Conservation (phyloP, 306 rosid species). For the Rosa rugosa region DNA sequence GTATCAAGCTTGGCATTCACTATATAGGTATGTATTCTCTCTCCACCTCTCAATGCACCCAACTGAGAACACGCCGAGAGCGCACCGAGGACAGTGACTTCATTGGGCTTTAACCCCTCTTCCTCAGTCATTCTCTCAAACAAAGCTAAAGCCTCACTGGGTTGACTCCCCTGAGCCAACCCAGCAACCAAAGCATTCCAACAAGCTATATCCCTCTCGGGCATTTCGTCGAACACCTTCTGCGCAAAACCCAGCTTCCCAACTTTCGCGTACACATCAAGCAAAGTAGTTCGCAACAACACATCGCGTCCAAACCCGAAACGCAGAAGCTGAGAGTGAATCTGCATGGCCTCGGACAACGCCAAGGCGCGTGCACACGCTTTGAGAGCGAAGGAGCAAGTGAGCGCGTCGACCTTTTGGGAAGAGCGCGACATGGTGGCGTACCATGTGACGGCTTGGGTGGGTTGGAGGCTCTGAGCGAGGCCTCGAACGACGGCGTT, state of each 20-base stretch:
- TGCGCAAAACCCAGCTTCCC: constrained; percentile 55
- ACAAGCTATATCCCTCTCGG: constrained; percentile 58
- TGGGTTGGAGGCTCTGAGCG: constrained; percentile 68
- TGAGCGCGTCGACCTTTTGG: constrained; percentile 61
- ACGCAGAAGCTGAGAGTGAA: constrained; percentile 66
- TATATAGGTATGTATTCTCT: constrained; percentile 48
- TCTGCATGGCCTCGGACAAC: constrained; percentile 48
- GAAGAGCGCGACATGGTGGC: constrained; percentile 43
- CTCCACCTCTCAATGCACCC: constrained; percentile 72
- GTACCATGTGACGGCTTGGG: constrained; percentile 59
- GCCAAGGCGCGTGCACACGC: constrained; percentile 88
- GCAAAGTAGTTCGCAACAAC: constrained; percentile 64
- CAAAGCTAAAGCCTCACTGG: constrained; percentile 60
- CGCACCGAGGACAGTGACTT: constrained; percentile 65
- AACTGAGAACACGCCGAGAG: constrained; percentile 81
- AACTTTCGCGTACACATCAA: constrained; percentile 69
- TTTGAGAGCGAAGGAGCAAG: constrained; percentile 78
- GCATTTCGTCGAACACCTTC: constrained; percentile 83
- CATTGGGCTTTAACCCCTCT: constrained; percentile 71
- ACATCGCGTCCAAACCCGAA: constrained; percentile 57
- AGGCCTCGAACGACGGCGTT: constrained; percentile 81
- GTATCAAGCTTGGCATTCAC: constrained; percentile 49
- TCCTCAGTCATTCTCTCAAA: constrained; percentile 59
- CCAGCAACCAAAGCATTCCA: constrained; percentile 86
- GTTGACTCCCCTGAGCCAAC: constrained; percentile 73